These are phyloP conservation scores for Gossypium davidsonii DNA, from an alignment of 441 rosid genomes.

Conservation along the genomic window DNA sequence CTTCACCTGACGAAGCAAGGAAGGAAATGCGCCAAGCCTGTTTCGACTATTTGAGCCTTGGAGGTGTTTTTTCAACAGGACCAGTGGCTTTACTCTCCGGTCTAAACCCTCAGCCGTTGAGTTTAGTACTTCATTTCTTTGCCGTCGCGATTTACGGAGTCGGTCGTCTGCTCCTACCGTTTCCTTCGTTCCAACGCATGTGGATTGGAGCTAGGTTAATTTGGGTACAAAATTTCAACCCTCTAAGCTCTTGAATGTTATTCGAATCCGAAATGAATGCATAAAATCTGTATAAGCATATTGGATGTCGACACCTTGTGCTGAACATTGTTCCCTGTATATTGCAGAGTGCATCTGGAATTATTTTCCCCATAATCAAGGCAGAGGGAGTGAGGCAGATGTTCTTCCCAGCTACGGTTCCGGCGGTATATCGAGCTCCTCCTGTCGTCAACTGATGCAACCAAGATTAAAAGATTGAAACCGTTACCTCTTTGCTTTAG, in stretches of 20 bases:
- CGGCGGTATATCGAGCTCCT: conserved; percentile 57
- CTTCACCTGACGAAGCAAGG: conserved; percentile 53
- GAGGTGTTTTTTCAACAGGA: conserved; percentile 43
- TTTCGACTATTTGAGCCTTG: conserved; percentile 53
- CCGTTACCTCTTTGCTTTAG: too few species aligned
- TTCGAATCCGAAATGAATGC: neutral
- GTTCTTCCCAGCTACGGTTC: conserved; percentile 46
- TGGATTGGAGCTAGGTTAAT: conserved; percentile 31
- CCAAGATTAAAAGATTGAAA: too few species aligned
- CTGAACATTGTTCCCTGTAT: neutral
- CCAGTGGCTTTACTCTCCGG: conserved; percentile 52
- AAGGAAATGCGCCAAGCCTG: conserved; percentile 54
- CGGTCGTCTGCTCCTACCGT: conserved; percentile 45
- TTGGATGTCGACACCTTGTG: neutral
- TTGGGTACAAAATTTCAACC: conserved; percentile 22
- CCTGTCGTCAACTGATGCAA: conserved; percentile 14
- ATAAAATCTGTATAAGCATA: neutral
- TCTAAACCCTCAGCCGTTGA: conserved; percentile 45
- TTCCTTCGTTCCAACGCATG: conserved; percentile 42
- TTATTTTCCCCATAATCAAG: conserved; percentile 53
- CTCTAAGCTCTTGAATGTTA: neutral
- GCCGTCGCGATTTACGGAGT: conserved; percentile 52
- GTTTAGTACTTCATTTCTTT: conserved; percentile 49
- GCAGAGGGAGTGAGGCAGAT: conserved; percentile 62
- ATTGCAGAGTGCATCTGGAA: conserved; percentile 50